Evolutionary conservation across 106 monocot species (phyloP).

Genomic region (Apostasia shenzhenica): DNA sequence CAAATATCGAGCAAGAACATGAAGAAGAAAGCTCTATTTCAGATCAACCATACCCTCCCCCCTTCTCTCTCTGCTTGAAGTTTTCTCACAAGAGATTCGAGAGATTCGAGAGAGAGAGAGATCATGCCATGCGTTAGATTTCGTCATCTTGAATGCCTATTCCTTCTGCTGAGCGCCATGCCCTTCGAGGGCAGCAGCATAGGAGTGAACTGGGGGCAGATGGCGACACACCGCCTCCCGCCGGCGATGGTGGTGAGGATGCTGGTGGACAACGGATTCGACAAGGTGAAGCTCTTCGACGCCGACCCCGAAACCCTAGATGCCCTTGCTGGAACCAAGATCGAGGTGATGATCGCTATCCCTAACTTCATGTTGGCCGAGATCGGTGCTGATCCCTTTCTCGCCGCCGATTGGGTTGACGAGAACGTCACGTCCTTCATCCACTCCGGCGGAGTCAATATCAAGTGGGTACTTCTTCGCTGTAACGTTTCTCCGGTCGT

Average conservation of each 20-base stretch:
- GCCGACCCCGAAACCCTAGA: conserved; percentile 22
- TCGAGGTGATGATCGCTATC: conserved; percentile 49
- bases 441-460: conserved; percentile 26
- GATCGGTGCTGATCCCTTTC: conserved; percentile 16
- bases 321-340: conserved; percentile 23
- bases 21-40: not conserved
- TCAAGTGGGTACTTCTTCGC: conserved; percentile 14
- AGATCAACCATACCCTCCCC: too few species aligned
- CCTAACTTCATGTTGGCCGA: conserved; percentile 37
- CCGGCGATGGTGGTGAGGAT: conserved; percentile 19
- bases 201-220: conserved; percentile 33
- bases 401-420: conserved; percentile 36
- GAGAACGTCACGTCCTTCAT: conserved; percentile 33
- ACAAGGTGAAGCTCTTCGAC: conserved; percentile 30
- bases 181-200: not conserved
- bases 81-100: too few species aligned
- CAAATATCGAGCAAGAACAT: not conserved
- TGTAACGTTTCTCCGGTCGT: not conserved
- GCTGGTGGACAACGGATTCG: conserved; percentile 30
- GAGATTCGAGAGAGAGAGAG: not conserved
- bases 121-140: conserved; percentile 1
- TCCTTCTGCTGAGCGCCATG: not conserved
- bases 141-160: not conserved
- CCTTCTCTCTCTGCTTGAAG: not conserved
- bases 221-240: conserved; percentile 21